Base-by-base conservation (phyloP, 306 rosid genomes). In the Cicer bijugum region DNA sequence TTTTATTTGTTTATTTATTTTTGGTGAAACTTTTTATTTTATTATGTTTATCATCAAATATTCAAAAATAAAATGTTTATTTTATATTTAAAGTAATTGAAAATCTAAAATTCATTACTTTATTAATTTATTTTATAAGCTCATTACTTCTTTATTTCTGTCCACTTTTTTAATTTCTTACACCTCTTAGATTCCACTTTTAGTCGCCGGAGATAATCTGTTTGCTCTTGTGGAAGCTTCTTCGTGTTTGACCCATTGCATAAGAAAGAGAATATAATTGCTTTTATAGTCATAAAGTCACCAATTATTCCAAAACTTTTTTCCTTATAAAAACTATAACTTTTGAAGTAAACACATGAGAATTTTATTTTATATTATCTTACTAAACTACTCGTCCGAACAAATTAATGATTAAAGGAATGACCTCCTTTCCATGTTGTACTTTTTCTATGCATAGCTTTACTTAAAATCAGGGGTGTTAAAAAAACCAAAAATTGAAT, bases 201-300 rank as follows among this genome's bases (percentile, higher is more conserved):
- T 59, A 33, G 9, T 12, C 9, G 17, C 1, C 6, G 35, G 43
- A 61, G 16, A 20, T 7, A 44, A 20, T 44, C 4, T 45, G 4
- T 67, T 19, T 66, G 20, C 20, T 45, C 65, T 60, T 78, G 33
- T 50, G 40, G 85, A 84, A 84, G 47, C 74, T 74, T 75, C 85
- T 70, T 65, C 42, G 19, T 17, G 71, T 56, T 47, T 6, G 58
- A 8, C 70, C 4, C 2, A 60, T 7, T 60, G 19, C 20, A 72
- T 8, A 38, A 64, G 70, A 73, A 67, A n/a, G 64, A 53, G 72
- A 66, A 69, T 66, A 77, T 64, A 19, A 10, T 65, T n/a, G 42
- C 84, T 82, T 76, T 82, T 76, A 20, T 69, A 4, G 12, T 57
- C 28, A 40, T 64, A 83, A 90, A 81, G 88, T 67, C 39, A 33